Evolutionary conservation across 2,329 filamentous ascomycete species (phyloP).

Genomic region (Diplodia seriata): DNA sequence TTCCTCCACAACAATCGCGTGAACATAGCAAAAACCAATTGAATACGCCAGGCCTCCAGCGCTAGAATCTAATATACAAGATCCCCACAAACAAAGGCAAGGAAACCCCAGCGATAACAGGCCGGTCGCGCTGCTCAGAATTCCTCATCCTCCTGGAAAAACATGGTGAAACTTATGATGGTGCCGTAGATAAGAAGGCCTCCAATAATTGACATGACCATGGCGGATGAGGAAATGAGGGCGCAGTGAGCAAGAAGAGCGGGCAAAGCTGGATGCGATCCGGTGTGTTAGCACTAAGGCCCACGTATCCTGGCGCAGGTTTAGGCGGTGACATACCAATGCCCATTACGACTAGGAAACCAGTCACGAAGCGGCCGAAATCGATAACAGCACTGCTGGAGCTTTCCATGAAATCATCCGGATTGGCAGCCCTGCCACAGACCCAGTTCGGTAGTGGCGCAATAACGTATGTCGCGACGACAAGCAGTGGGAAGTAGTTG

Average conservation of each 20-base stretch:
- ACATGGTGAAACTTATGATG: slow-evolving; percentile 97
- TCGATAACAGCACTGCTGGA: slow-evolving; percentile 86
- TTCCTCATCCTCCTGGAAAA: slow-evolving; percentile 97
- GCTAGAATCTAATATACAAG: slow-evolving; percentile 32
- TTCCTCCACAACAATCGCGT: slow-evolving; percentile 5
- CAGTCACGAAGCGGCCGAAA: slow-evolving; percentile 91
- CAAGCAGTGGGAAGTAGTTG: slow-evolving; percentile 92
- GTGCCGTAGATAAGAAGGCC: slow-evolving; percentile 96
- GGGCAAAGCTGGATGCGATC: slow-evolving; percentile 71
- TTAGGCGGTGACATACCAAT: slow-evolving; percentile 68
- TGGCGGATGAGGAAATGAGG: slow-evolving; percentile 81
- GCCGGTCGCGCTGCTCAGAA: slow-evolving; percentile 65
- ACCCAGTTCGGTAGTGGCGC: slow-evolving; percentile 97
- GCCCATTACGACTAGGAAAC: slow-evolving; percentile 96
- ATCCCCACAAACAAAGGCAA: slow-evolving; percentile 22
- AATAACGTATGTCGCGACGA: slow-evolving; percentile 93
- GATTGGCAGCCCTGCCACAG: slow-evolving; percentile 83
- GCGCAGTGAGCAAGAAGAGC: slow-evolving; percentile 85
- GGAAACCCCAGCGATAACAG: slow-evolving; percentile 11
- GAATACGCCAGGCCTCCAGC: slow-evolving; percentile 24
- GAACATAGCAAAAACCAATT: slow-evolving; percentile 10
- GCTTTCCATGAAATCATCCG: slow-evolving; percentile 93
- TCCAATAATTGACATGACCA: slow-evolving; percentile 93
- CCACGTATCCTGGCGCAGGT: background rate
- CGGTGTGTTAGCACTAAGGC: slow-evolving; percentile 19